Percentiles rank a stretch among this genome's conserved stretches.
Conservation (phyloP, 2,329 filamentous ascomycete species). For the Paramyrothecium roridum region DNA sequence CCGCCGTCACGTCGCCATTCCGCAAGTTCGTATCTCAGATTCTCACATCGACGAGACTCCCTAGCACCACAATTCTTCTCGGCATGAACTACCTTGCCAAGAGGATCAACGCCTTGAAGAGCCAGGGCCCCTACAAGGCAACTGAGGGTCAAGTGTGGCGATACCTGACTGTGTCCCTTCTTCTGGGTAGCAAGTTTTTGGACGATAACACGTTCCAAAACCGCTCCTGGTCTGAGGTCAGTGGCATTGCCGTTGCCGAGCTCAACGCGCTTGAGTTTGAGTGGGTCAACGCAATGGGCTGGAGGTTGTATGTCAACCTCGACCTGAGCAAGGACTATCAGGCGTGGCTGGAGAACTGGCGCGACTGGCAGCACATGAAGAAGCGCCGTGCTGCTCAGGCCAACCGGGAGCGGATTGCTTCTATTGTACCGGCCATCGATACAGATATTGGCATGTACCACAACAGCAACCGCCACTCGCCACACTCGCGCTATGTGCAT, state of each 20-base stretch:
- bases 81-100: constrained; percentile 87
- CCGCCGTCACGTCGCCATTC: constrained; percentile 65
- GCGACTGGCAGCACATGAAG: constrained; percentile 53
- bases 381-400: constrained; percentile 48
- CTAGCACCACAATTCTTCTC: constrained; percentile 85
- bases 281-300: constrained; percentile 80
- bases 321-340: constrained; percentile 70
- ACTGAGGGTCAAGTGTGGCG: constrained; percentile 77
- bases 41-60: constrained; percentile 82
- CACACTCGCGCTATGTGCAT: constrained; percentile 45
- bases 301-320: constrained; percentile 83
- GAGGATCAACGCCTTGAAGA: constrained; percentile 72
- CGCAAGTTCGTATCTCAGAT: constrained; percentile 92
- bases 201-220: constrained; percentile 99
- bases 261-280: constrained; percentile 84
- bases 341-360: constrained; percentile 60
- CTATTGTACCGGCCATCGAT: constrained; percentile 46
- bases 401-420: constrained; percentile 46
- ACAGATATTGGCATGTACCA: constrained; percentile 36
- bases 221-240: constrained; percentile 93
- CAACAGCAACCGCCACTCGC: constrained; percentile 29
- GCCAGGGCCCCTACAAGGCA: constrained; percentile 49
- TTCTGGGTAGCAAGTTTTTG: constrained; percentile 91
- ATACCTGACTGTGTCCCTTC: constrained; percentile 78
- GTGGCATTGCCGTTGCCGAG: constrained; percentile 79